These are phyloP conservation scores for Blastobotrys persicus DNA, from an alignment of 1,139 yeast species.

Conservation along the genomic window DNA sequence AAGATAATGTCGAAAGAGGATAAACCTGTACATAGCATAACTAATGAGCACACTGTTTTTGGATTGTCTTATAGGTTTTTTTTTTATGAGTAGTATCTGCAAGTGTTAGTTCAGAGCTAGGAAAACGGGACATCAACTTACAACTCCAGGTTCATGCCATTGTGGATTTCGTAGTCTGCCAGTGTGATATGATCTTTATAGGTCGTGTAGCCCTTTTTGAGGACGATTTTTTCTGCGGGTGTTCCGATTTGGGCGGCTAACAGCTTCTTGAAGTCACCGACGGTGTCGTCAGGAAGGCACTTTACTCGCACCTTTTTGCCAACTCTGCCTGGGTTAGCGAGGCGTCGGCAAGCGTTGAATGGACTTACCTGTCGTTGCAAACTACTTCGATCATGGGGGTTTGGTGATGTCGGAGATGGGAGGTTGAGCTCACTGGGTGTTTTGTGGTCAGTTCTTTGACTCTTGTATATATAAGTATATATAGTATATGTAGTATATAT, in stretches of 20 bases:
- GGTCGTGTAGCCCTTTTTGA: conserved; percentile 54
- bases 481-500: too few species aligned
- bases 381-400: conserved; percentile 44
- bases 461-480: too few species aligned
- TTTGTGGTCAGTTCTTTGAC: too few species aligned
- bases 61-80: too few species aligned
- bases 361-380: conserved; percentile 41
- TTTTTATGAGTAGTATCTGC: conserved; percentile 16
- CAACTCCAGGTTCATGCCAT: conserved; percentile 83
- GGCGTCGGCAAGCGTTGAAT: neutral
- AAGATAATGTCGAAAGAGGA: conserved; percentile 34
- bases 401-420: too few species aligned
- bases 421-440: too few species aligned
- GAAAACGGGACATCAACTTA: conserved; percentile 47
- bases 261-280: conserved; percentile 90
- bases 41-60: too few species aligned
- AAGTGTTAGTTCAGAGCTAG: conserved; percentile 5
- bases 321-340: conserved; percentile 56
- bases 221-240: conserved; percentile 55
- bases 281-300: conserved; percentile 77
- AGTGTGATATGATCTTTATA: conserved; percentile 86
- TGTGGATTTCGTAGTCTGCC: conserved; percentile 91
- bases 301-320: conserved; percentile 88
- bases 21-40: conserved; percentile 21
- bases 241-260: conserved; percentile 83